Evolutionary conservation across 768 basidiomycete genomes (phyloP).

Genomic region (Wakefieldia striispora): DNA sequence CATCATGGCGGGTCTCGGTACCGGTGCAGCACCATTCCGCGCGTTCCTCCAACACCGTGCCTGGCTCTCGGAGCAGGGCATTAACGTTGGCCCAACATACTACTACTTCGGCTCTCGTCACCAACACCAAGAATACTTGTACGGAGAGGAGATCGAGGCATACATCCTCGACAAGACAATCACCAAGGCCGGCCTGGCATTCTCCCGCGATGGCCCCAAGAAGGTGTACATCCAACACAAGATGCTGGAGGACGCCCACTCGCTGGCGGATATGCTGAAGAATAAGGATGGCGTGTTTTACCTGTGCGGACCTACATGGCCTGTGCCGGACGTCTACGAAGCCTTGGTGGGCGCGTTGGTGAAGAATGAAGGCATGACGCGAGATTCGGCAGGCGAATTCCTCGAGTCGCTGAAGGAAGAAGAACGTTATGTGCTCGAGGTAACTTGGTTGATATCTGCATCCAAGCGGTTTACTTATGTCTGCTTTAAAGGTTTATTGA

Average conservation of each 20-base stretch:
- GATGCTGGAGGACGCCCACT: slow-evolving; percentile 87
- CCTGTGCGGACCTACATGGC: slow-evolving; percentile 98
- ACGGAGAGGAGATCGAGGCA: slow-evolving; percentile 94
- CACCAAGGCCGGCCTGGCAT: slow-evolving; percentile 89
- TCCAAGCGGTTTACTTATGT: slow-evolving; percentile 1
- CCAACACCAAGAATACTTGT: slow-evolving; percentile 93
- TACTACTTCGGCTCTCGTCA: slow-evolving; percentile 99
- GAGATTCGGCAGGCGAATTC: slow-evolving; percentile 69
- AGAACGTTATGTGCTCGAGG: slow-evolving; percentile 97
- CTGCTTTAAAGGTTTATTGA: slow-evolving; percentile 24
- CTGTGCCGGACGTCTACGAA: slow-evolving; percentile 97
- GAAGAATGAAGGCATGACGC: slow-evolving; percentile 63
- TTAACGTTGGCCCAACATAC: slow-evolving; percentile 86
- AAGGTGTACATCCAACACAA: slow-evolving; percentile 99
- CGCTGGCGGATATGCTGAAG: slow-evolving; percentile 72
- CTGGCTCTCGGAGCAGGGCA: slow-evolving; percentile 69
- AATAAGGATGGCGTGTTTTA: slow-evolving; percentile 84
- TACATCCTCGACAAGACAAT: slow-evolving; percentile 84
- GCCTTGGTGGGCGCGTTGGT: slow-evolving; percentile 82
- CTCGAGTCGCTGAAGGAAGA: slow-evolving; percentile 92
- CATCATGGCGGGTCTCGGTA: slow-evolving; percentile 98
- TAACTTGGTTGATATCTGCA: slow-evolving; percentile 1
- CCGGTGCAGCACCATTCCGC: slow-evolving; percentile 98
- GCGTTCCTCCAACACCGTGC: slow-evolving; percentile 98
- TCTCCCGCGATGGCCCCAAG: slow-evolving; percentile 88